phyloP scores from a whole-genome alignment of 441 rosid genomes.

The Erodium moschatum region DNA sequence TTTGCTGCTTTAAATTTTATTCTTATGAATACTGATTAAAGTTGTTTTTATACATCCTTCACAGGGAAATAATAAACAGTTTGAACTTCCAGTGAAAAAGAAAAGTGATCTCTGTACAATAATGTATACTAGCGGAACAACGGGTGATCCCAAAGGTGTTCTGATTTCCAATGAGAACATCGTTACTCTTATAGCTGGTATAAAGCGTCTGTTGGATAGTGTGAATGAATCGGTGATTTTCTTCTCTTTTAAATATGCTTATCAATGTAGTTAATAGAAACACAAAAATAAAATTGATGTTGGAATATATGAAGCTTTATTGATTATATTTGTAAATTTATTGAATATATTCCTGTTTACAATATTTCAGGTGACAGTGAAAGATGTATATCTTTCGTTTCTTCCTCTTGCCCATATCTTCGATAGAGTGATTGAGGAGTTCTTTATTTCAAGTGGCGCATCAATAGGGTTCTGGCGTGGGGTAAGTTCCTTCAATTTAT shows the following conservation, averaged over 20 bases:
- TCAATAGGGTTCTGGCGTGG: conserved; percentile 83
- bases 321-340: not conserved
- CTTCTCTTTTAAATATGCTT: conserved; percentile 13
- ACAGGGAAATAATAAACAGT: conserved; percentile 58
- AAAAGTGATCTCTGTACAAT: conserved; percentile 72
- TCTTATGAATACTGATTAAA: conserved; percentile 10
- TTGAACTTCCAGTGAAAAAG: conserved; percentile 61
- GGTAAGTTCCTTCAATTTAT: conserved; percentile 25
- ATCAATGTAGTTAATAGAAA: not conserved
- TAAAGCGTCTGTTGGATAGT: conserved; percentile 40
- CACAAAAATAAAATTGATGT: not conserved
- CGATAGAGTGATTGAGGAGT: conserved; percentile 86
- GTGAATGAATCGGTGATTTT: conserved; percentile 58
- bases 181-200: conserved; percentile 63
- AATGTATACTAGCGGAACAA: conserved; percentile 97
- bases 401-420: conserved; percentile 97
- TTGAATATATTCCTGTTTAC: conserved; percentile 15
- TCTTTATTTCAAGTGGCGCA: conserved; percentile 60
- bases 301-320: not conserved
- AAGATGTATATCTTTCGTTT: conserved; percentile 79
- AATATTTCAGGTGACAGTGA: conserved; percentile 45
- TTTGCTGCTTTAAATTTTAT: not conserved
- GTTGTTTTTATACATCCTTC: not conserved
- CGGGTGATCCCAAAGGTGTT: conserved; percentile 97
- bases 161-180: conserved; percentile 79